These are phyloP conservation scores for Termitomyces sp. DNA, from an alignment of 768 basidiomycete species.

Conservation along the genomic window DNA sequence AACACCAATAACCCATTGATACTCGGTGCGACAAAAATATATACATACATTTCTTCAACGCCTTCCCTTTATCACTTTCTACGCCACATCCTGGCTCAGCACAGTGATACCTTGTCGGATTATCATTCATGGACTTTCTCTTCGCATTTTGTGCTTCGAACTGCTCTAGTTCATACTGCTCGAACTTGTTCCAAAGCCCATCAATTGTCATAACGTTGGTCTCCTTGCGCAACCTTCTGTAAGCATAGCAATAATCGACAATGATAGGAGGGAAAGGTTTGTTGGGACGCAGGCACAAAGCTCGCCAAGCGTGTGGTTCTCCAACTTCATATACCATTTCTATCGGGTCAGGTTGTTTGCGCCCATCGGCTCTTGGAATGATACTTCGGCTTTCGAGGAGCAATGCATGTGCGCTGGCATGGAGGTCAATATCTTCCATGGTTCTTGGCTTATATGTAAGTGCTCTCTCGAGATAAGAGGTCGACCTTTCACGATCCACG, in stretches of 20 bases:
- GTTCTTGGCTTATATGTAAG: neutral
- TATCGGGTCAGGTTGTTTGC: conserved; percentile 1
- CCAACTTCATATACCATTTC: conserved; percentile 1
- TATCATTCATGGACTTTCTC: neutral
- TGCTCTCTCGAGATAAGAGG: neutral
- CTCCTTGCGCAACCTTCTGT: neutral
- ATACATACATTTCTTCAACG: neutral
- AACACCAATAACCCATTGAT: neutral
- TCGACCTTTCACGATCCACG: neutral
- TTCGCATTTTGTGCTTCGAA: neutral
- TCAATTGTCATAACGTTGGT: neutral
- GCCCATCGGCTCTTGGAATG: neutral
- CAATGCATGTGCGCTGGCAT: neutral
- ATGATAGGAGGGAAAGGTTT: neutral
- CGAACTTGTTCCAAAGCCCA: neutral
- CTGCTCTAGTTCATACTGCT: neutral
- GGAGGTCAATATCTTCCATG: neutral
- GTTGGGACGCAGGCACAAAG: neutral
- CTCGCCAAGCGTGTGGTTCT: neutral
- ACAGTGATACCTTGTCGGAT: neutral
- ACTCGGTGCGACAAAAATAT: neutral
- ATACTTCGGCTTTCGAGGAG: conserved; percentile 1
- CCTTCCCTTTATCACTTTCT: neutral
- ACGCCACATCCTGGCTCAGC: neutral
- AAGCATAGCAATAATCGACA: neutral